Conservation (phyloP, 768 basidiomycete genomes). For the Hypholoma fasciculare region DNA sequence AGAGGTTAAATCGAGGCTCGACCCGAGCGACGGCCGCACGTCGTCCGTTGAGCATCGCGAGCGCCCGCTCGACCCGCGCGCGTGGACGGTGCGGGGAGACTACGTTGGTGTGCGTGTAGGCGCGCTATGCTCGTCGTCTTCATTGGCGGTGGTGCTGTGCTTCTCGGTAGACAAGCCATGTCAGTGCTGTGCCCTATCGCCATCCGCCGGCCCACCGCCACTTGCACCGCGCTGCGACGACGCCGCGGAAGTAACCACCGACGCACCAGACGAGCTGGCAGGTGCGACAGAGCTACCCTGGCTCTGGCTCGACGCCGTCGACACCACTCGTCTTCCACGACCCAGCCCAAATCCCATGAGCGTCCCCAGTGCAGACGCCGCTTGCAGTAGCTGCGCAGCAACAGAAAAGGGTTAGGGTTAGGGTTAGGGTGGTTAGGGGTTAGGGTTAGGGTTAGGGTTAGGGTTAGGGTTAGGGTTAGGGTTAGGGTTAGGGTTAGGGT, state of each 20-base stretch:
- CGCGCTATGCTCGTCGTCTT: background rate
- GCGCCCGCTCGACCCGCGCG: background rate
- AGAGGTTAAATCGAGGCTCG: conserved; percentile 17
- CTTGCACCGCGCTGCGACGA: conserved; percentile 2
- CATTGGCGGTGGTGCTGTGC: too few species aligned
- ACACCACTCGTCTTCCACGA: conserved; percentile 4
- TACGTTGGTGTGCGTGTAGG: background rate
- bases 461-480: too few species aligned
- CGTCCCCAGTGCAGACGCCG: background rate
- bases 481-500: too few species aligned
- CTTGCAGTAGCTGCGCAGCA: background rate
- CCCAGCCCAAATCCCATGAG: too few species aligned
- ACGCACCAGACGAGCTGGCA: conserved; percentile 2
- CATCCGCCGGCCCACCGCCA: background rate
- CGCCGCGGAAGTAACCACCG: background rate
- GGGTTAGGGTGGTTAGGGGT: too few species aligned
- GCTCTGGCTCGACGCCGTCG: conserved; percentile 9
- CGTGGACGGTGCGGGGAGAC: background rate
- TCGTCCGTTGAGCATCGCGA: background rate
- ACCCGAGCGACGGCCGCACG: background rate
- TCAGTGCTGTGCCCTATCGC: background rate
- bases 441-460: too few species aligned
- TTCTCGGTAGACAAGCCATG: too few species aligned
- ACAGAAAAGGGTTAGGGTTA: too few species aligned
- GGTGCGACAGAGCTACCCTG: conserved; percentile 18